phyloP scores from a whole-genome alignment of 2,329 filamentous ascomycete genomes.

The Triangularia verruculosa region DNA sequence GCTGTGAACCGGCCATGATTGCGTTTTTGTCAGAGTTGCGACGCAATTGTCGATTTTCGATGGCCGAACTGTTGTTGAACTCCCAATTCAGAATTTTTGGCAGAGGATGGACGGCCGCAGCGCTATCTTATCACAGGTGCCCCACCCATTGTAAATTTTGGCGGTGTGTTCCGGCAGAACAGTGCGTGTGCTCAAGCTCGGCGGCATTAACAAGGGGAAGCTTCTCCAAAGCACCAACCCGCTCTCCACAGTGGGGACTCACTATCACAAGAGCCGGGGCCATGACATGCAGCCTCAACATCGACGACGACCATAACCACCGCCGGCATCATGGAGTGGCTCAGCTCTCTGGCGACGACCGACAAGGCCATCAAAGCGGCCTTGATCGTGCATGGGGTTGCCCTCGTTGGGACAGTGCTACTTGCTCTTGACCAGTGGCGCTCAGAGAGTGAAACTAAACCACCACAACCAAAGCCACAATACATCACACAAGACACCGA shows the following conservation, averaged over 20 bases:
- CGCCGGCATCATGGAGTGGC: conserved; percentile 40
- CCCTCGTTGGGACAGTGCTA: conserved; percentile 56
- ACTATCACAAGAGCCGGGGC: not conserved
- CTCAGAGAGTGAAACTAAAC: conserved; percentile 64
- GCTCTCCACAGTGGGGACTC: not conserved
- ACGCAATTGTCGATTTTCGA: not conserved
- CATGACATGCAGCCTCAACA: not conserved
- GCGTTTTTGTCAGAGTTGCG: conserved; percentile 21
- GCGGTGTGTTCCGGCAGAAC: conserved; percentile 32
- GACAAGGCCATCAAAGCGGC: conserved; percentile 53
- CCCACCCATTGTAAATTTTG: conserved; percentile 23
- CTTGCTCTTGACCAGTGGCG: conserved; percentile 58
- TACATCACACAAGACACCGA: conserved; percentile 75
- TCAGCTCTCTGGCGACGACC: conserved; percentile 42
- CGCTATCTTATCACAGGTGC: conserved; percentile 33
- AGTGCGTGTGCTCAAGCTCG: not conserved
- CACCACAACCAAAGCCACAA: conserved; percentile 62
- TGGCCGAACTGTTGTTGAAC: conserved; percentile 20
- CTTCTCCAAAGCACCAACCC: not conserved
- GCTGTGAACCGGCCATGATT: conserved; percentile 86
- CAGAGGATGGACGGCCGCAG: conserved; percentile 8
- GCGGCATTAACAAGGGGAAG: not conserved
- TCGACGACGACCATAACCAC: not conserved
- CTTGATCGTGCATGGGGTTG: conserved; percentile 56
- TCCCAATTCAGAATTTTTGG: conserved; percentile 25